Evolutionary conservation across 306 rosid genomes (phyloP).

Genomic region (Medicago lupulina): DNA sequence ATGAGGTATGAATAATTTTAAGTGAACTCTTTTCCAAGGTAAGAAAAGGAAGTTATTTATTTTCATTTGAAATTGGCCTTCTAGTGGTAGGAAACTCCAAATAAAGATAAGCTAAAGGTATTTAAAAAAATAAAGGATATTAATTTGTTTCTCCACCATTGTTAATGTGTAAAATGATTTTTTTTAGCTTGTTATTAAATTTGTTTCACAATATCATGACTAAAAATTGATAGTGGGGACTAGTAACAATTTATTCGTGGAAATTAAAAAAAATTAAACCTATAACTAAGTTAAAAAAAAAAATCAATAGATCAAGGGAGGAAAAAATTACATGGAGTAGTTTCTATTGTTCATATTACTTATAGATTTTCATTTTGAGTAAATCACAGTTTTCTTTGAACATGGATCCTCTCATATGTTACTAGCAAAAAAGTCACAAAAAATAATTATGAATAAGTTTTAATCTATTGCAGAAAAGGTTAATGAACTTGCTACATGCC

Average conservation of each 20-base stretch:
- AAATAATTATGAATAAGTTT: constrained; percentile 9
- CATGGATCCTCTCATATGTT: background rate
- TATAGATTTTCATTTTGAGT: too few species aligned
- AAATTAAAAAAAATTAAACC: background rate
- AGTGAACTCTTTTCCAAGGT: too few species aligned
- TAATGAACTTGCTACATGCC: constrained; percentile 60
- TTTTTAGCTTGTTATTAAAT: background rate
- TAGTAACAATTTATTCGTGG: background rate
- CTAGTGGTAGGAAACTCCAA: constrained; percentile 2
- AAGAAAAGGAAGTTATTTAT: too few species aligned
- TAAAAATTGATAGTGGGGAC: background rate
- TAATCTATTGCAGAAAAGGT: constrained; percentile 61
- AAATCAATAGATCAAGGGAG: too few species aligned
- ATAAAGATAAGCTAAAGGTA: constrained; percentile 2
- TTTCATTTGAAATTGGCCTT: background rate
- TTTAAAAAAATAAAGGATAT: background rate
- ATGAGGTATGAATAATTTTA: too few species aligned
- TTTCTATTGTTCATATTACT: too few species aligned
- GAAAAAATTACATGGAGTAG: too few species aligned
- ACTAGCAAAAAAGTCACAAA: background rate
- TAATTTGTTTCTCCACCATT: background rate
- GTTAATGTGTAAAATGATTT: constrained; percentile 8
- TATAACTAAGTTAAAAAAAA: too few species aligned
- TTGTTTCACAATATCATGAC: background rate
- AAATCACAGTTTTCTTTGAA: too few species aligned